Conservation (phyloP, 805 yeast genomes). For the Hanseniaspora clermontiae region DNA sequence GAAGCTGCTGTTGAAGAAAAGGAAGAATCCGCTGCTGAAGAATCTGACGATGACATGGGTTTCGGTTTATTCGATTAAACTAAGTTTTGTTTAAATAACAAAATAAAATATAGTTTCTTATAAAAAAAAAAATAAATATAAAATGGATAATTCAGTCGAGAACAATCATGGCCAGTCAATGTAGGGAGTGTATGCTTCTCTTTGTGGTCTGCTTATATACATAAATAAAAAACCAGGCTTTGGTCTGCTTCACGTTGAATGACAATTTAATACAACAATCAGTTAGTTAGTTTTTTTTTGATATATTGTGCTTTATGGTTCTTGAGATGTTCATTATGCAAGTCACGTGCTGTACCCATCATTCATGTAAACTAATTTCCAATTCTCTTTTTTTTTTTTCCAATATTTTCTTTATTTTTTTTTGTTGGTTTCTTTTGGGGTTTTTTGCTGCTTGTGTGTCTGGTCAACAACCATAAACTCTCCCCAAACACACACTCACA, state of each 20-base stretch:
- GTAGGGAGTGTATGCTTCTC: neutral
- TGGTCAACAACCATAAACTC: too few relatives aligned
- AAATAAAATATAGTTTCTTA: neutral
- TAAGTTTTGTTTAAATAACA: neutral
- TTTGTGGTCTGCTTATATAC: neutral
- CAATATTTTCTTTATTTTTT: too few relatives aligned
- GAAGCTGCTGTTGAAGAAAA: constrained; percentile 47
- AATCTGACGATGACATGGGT: constrained; percentile 59
- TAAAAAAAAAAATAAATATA: neutral
- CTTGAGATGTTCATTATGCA: too few relatives aligned
- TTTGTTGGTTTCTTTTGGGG: too few relatives aligned
- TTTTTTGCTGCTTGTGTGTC: too few relatives aligned
- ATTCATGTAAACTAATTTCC: too few relatives aligned
- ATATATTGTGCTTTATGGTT: too few relatives aligned
- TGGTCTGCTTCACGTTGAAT: neutral
- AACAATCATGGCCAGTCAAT: neutral
- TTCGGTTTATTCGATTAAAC: constrained; percentile 60
- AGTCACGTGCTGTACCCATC: too few relatives aligned
- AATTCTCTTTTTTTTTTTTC: too few relatives aligned
- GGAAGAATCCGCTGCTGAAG: constrained; percentile 40
- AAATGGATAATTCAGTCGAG: neutral
- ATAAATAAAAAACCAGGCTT: neutral
- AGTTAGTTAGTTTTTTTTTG: too few relatives aligned
- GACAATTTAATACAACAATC: neutral
- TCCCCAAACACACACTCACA: too few relatives aligned